Base-by-base conservation (phyloP, 768 basidiomycete species). In the Mycena pura region DNA sequence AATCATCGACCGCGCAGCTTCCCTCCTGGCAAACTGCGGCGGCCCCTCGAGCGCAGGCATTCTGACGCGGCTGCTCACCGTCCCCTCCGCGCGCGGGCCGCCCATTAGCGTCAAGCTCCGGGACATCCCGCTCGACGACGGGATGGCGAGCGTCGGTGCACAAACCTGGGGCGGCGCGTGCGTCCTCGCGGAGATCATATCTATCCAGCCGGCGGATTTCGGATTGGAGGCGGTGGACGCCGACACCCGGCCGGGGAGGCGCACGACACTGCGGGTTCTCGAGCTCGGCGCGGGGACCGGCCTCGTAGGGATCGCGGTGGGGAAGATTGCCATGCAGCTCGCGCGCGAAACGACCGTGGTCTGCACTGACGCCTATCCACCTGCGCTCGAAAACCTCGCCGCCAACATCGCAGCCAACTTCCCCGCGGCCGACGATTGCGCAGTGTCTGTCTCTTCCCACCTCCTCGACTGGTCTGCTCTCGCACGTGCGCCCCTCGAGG, bases 111-210 rank as follows among this genome's bases (percentile, higher is more conserved):
- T 90, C 11, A 69, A 77, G 50, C 67, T 95, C 47, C 86, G 78
- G 28, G 93, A 95, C 70, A 81, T 87, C 2, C 85, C 91, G 2
- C 74, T 93, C 40, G 83, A 91, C 55, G 75, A 80, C n/a, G 89
- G 92, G 65, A 88, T 86, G 63, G 75, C 78, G 13, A 90, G 87
- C 54, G 86, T 93, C 17, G 93, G 93, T 1, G 87, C 92, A 25
- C 93, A 95, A 75, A 95, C 93, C 0, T 96, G 93, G 94, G 93
- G 92, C 4, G 86, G 89, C 10, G 89, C 92, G 3, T 93, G 89
- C 65, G 84, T 95, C 7, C 80, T 96, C 55, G 85, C 92, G 0
- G 89, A 92, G 69, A 82, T 87, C 74, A 84, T 95, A 38, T 83
- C 83, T 3, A 80, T 86, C 27, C 70, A 78, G 28, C 90, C 92